A percentile compares a stretch with the other conserved stretches of the same genome.
Evolutionary conservation across 2,329 filamentous ascomycete genomes (phyloP).

Genomic region (Raffaelea albimanens): DNA sequence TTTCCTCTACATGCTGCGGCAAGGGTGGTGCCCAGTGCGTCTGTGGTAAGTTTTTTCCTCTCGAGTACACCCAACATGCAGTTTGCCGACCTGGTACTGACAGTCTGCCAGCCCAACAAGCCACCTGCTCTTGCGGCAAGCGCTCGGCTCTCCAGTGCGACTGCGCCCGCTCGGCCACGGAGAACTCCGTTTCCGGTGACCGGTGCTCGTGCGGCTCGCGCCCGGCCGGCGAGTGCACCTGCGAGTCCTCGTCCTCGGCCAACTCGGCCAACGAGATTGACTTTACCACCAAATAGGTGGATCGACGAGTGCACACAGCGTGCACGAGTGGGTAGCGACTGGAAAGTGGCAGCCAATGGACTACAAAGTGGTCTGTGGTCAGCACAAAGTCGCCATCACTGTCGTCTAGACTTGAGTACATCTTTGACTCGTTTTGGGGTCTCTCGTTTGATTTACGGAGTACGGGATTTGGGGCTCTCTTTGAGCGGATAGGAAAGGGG

Average conservation of each 20-base stretch:
- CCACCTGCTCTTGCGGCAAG: constrained; percentile 82
- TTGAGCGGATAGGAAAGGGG: no score
- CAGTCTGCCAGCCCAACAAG: constrained; percentile 44
- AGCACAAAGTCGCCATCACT: no score
- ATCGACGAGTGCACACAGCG: no score
- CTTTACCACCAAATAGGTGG: constrained; percentile 63
- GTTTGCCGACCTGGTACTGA: not conserved
- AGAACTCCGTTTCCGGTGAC: constrained; percentile 65
- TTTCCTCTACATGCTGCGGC: constrained; percentile 45
- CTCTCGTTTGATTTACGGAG: no score
- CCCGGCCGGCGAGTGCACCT: constrained; percentile 72
- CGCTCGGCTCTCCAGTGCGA: constrained; percentile 77
- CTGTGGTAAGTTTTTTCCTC: constrained; percentile 38
- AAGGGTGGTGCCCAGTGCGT: constrained; percentile 42
- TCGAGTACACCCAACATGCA: not conserved
- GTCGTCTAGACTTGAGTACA: no score
- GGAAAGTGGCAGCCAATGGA: no score
- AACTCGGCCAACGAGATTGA: constrained; percentile 65
- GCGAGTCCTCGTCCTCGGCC: constrained; percentile 53
- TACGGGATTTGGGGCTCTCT: no score
- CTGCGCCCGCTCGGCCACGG: constrained; percentile 64
- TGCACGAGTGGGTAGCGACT: no score
- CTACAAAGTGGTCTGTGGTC: no score
- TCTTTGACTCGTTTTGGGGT: no score
- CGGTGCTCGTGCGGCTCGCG: constrained; percentile 79